These are phyloP conservation scores for Dichomitus squalens DNA, from an alignment of 1,284 basidiomycete genomes.

Conservation along the genomic window DNA sequence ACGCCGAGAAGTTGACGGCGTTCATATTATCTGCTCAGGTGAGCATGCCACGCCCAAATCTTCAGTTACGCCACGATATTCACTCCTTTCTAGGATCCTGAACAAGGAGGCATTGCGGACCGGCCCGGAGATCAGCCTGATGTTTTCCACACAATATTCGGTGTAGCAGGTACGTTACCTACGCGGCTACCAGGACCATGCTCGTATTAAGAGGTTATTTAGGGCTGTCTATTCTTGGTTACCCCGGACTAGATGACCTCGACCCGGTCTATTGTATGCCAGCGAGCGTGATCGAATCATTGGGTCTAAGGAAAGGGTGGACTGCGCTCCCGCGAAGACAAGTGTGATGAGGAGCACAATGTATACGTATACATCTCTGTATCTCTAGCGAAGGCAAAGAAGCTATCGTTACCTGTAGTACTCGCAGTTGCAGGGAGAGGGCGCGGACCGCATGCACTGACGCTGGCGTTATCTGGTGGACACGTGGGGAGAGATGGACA, in stretches of 20 bases:
- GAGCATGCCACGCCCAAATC: constrained; percentile 23
- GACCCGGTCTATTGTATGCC: constrained; percentile 99
- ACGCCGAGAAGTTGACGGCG: constrained; percentile 73
- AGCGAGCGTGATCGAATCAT: constrained; percentile 66
- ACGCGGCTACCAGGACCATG: background rate
- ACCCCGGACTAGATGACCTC: constrained; percentile 79
- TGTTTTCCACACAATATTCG: constrained; percentile 96
- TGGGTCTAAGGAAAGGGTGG: constrained; percentile 74
- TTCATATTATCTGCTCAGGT: constrained; percentile 94
- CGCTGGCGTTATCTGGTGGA: constrained; percentile 13
- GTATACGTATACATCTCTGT: constrained; percentile 2
- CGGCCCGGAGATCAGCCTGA: constrained; percentile 92
- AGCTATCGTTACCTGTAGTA: background rate
- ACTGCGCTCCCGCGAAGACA: constrained; percentile 48
- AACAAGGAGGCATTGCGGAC: constrained; percentile 93
- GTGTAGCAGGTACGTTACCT: constrained; percentile 74
- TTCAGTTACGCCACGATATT: background rate
- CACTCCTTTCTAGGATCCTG: constrained; percentile 66
- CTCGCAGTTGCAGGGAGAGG: background rate
- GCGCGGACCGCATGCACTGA: constrained; percentile 3
- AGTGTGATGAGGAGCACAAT: constrained; percentile 1
- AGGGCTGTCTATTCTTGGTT: constrained; percentile 91
- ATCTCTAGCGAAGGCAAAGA: background rate
- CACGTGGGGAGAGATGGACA: constrained; percentile 23
- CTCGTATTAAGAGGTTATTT: background rate